Conservation (phyloP, 202 grass and related monocot species). For the Alloteropsis angusta region DNA sequence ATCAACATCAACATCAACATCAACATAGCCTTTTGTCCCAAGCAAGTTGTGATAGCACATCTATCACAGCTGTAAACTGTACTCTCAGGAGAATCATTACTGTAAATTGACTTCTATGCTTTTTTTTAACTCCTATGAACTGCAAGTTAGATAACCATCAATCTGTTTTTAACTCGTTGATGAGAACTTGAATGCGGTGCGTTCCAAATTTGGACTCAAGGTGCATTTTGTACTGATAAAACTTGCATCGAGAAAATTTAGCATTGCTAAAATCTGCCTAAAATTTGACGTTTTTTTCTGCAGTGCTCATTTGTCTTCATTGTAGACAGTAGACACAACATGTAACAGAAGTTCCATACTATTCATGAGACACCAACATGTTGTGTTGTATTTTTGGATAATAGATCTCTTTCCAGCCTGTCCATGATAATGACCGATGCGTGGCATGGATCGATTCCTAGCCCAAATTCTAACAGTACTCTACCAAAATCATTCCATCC, state of each 20-base stretch:
- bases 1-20: too few relatives aligned
- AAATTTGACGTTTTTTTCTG: neutral
- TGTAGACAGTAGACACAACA: neutral
- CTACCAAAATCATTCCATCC: neutral
- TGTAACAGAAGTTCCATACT: neutral
- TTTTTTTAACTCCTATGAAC: neutral
- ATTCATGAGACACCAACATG: neutral
- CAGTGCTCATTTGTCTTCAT: neutral
- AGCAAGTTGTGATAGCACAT: neutral
- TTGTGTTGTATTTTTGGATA: neutral
- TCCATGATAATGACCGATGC: neutral
- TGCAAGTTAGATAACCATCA: neutral
- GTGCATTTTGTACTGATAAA: neutral
- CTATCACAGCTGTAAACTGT: neutral
- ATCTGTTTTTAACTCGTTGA: neutral
- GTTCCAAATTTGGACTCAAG: neutral
- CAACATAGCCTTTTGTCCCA: too few relatives aligned
- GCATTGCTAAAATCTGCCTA: neutral
- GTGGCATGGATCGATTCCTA: neutral
- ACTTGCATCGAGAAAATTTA: neutral
- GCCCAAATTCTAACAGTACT: neutral
- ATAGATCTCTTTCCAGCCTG: neutral
- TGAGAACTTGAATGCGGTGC: neutral
- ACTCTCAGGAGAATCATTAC: neutral
- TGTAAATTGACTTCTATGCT: neutral